Conservation (phyloP, 129 eudicot genomes). For the Daucus carota region DH1_v3.0 NC_030388.2:26411001-26411500, state of each 20-base stretch:
- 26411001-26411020: neutral
- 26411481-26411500: too few relatives aligned
- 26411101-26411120: neutral
- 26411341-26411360: too few relatives aligned
- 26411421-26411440: too few relatives aligned
- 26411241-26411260: neutral
- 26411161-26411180: neutral
- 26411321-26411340: too few relatives aligned
- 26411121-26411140: neutral
- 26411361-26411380: too few relatives aligned
- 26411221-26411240: neutral
- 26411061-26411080: neutral
- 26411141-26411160: neutral
- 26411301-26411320: too few relatives aligned
- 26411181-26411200: neutral
- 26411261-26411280: neutral
- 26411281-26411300: too few relatives aligned
- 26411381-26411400: too few relatives aligned
- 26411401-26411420: too few relatives aligned
- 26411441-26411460: too few relatives aligned
- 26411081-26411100: neutral
- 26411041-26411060: neutral
- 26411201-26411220: neutral
- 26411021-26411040: neutral
- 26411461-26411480: too few relatives aligned